phyloP scores from a whole-genome alignment of 352 stramenopile genomes.

The Pythium biforme region DNA sequence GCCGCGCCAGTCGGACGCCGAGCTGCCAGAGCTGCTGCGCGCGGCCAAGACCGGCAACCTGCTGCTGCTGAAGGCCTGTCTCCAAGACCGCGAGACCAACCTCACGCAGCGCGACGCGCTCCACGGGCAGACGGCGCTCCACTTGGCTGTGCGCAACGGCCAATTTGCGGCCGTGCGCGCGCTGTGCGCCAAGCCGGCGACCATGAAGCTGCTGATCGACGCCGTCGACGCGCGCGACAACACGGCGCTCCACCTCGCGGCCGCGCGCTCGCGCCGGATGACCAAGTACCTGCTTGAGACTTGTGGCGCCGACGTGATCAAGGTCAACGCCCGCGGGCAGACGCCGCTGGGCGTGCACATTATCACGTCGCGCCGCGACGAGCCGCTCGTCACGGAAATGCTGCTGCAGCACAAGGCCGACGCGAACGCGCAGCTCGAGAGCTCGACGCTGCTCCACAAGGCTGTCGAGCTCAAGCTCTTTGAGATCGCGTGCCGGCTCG shows the following conservation, averaged over 20 bases:
- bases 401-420: conserved; percentile 74
- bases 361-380: conserved; percentile 70
- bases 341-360: conserved; percentile 76
- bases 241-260: conserved; percentile 73
- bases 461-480: conserved; percentile 65
- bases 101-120: conserved; percentile 61
- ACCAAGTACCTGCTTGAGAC: conserved; percentile 83
- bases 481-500: conserved; percentile 76
- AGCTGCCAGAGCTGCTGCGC: conserved; percentile 57
- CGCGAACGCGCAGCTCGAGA: conserved; percentile 60
- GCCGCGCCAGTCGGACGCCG: conserved; percentile 53
- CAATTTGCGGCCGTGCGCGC: conserved; percentile 72
- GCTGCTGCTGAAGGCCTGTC: conserved; percentile 44
- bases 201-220: conserved; percentile 55
- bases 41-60: conserved; percentile 70
- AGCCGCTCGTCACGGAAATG: conserved; percentile 79
- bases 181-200: conserved; percentile 60
- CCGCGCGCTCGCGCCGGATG: conserved; percentile 79
- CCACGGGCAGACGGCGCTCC: conserved; percentile 74
- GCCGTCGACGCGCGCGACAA: conserved; percentile 71
- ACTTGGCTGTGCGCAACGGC: conserved; percentile 77
- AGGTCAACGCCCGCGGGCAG: conserved; percentile 70
- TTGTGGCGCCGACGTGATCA: conserved; percentile 46
- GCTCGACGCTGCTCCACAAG: conserved; percentile 72
- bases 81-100: conserved; percentile 61